Base-by-base conservation (phyloP, 441 rosid species). In the Croton laevigatus region DNA sequence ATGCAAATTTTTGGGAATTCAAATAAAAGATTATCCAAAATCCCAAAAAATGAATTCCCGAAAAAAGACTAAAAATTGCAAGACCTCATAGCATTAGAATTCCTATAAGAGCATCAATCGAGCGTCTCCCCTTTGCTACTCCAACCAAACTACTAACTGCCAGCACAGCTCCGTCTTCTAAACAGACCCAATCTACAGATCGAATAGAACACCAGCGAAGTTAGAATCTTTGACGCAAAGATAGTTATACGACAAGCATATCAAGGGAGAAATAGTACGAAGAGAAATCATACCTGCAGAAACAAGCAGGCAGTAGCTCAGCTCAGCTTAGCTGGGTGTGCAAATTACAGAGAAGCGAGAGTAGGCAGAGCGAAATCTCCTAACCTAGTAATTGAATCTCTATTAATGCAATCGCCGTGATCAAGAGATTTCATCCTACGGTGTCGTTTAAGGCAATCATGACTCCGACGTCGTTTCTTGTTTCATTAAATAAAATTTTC, bases 81-180 rank as follows among this genome's bases (percentile, higher is more conserved):
- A 23, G 46, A 69, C 65, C 65, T 69, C 12, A 59, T 17, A 62
- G 37, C 23, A 68, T 22, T 38, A 5, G 52, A 54, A 55, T 68
- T 22, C 62, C 19, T 8, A 13, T 22, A 40, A 8, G 19, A 12
- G 2, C 23, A 40, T 23, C 32, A 3, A 68, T 42, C 12, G 17
- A 38, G 23, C 11, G 20, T 58, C 17, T 42, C 27, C 23, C n/a
- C 11, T 68, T 68, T 27, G 14, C 27, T 6, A 58, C 54, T 38
- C 5, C 60, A 38, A 38, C 9, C 10, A 49, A 58, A 42, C 23
- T 40, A 38, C 14, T 23, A 22, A 68, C 62, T 36, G 62, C 38
- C 48, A 52, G 48, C 48, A 22, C 3, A 68, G 52, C 37, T 36
- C 62, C 49, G 71, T 40, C 62, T 27, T 23, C 45, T 16, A 9